Percentiles rank a stretch among this genome's conserved stretches.
These are phyloP conservation scores for Alternaria viburni DNA, from an alignment of 2,329 filamentous ascomycete species.

Conservation along the genomic window DNA sequence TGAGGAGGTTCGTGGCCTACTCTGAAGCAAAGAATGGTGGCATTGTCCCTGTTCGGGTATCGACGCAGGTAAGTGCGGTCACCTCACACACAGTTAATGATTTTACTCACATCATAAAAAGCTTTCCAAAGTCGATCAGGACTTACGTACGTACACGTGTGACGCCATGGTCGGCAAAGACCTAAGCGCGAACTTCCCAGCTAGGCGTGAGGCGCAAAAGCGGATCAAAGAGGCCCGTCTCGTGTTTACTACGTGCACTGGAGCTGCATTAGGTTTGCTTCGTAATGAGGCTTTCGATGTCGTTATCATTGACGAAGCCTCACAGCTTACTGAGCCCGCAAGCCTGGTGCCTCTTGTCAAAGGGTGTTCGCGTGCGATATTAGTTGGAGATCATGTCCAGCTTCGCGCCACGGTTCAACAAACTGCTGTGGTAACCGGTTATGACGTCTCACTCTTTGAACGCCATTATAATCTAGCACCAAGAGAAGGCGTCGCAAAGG, in stretches of 20 bases:
- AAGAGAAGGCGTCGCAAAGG: conserved; percentile 29
- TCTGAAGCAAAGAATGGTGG: conserved; percentile 8
- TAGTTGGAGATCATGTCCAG: conserved; percentile 58
- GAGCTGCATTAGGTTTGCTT: conserved; percentile 52
- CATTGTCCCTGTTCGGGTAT: conserved; percentile 22
- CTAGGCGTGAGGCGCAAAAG: conserved; percentile 47
- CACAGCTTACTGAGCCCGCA: conserved; percentile 54
- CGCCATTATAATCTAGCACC: conserved; percentile 43
- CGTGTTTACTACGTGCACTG: conserved; percentile 56
- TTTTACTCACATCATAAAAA: conserved; percentile 4
- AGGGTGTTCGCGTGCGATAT: conserved; percentile 51
- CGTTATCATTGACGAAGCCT: conserved; percentile 57
- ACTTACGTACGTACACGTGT: conserved; percentile 26
- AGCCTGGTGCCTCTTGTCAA: conserved; percentile 42
- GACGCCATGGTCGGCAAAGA: conserved; percentile 47
- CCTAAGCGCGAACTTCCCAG: conserved; percentile 28
- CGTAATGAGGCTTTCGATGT: conserved; percentile 49
- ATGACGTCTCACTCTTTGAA: conserved; percentile 55
- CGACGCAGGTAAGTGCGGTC: conserved; percentile 24
- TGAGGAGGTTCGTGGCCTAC: conserved; percentile 34
- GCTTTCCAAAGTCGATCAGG: conserved; percentile 29
- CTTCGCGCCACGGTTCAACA: conserved; percentile 53
- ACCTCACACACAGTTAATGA: neutral
- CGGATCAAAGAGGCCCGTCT: conserved; percentile 46
- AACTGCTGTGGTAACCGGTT: conserved; percentile 44